Evolutionary conservation across 306 rosid genomes (phyloP).

Genomic region (Casuarina cunninghamiana): DNA sequence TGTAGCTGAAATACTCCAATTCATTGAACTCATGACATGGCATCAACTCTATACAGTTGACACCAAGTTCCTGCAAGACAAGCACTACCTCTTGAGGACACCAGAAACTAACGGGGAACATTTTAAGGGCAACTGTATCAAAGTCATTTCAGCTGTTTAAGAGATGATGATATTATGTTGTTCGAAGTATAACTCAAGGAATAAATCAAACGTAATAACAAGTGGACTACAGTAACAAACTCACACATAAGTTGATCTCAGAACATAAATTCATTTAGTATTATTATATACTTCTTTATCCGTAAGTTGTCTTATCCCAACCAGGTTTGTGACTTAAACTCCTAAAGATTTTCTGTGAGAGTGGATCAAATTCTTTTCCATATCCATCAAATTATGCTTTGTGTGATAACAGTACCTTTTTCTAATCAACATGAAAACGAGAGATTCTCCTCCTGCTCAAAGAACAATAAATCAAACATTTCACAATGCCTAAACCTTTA

Average conservation of each 20-base stretch:
- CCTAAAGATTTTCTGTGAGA: not conserved
- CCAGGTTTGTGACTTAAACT: not conserved
- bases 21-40: constrained; percentile 98
- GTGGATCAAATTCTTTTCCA: not conserved
- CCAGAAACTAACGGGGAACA: not conserved
- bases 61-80: constrained; percentile 84
- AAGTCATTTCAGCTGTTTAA: not conserved
- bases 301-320: not conserved
- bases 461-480: not conserved
- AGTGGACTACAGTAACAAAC: not conserved
- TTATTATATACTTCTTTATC: not conserved
- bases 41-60: constrained; percentile 93
- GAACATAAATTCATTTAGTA: not conserved
- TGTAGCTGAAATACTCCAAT: constrained; percentile 82
- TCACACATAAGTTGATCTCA: not conserved
- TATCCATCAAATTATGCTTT: not conserved
- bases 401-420: not conserved
- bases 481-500: not conserved
- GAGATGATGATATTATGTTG: not conserved
- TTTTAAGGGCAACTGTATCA: not conserved
- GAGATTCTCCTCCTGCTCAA: not conserved
- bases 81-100: constrained; percentile 35
- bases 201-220: not conserved
- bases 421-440: not conserved
- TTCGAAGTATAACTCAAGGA: not conserved